Percentiles rank a stretch among this genome's conserved stretches.
Conservation (phyloP, 2,329 filamentous ascomycete genomes). For the Fusarium sp. region DNA sequence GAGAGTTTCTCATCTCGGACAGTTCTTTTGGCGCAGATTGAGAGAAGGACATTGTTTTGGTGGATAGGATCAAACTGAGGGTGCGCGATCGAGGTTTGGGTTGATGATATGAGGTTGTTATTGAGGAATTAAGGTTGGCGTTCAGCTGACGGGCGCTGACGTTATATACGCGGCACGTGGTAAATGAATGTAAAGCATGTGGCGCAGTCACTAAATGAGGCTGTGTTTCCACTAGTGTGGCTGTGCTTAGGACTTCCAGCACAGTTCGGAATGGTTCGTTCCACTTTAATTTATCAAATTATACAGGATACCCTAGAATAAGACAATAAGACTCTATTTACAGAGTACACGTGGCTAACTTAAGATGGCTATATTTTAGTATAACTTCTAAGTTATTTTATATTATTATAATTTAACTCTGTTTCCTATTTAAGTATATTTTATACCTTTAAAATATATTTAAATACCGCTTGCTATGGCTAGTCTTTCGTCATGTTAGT, state of each 20-base stretch:
- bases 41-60: neutral
- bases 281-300: neutral
- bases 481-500: too few relatives aligned
- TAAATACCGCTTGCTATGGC: too few relatives aligned
- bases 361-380: too few relatives aligned
- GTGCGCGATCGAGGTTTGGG: too few relatives aligned
- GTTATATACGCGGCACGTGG: conserved; percentile 1
- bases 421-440: too few relatives aligned
- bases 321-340: too few relatives aligned
- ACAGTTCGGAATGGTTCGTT: neutral
- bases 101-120: neutral
- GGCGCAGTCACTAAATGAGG: neutral
- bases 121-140: neutral
- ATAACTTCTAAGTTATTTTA: too few relatives aligned
- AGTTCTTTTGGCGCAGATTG: neutral
- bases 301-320: too few relatives aligned
- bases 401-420: too few relatives aligned
- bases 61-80: fast-evolving
- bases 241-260: neutral
- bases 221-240: neutral
- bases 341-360: too few relatives aligned
- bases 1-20: neutral
- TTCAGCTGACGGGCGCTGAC: conserved; percentile 14
- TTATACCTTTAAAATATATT: too few relatives aligned
- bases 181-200: neutral